Base-by-base conservation (phyloP, 768 basidiomycete species). In the Cystobasidium tubakii region DNA sequence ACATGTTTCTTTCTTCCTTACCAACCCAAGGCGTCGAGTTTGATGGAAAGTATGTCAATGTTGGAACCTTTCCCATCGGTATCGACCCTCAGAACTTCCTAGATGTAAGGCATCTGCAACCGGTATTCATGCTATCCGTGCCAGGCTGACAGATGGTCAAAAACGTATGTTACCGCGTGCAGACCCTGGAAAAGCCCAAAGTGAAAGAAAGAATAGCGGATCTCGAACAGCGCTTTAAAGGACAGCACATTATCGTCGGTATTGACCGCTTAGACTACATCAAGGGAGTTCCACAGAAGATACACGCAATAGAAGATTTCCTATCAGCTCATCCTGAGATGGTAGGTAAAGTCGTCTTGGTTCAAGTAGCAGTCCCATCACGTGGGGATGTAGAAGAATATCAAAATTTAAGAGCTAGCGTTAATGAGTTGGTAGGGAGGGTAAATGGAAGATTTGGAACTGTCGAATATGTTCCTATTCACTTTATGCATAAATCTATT, bases 401-500 rank as follows among this genome's bases (percentile, higher is more conserved):
- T 81, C 96, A 99, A 82, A 98, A 97, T 82, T 83, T 98, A 74
- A 88, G 96, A 19, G 88, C 92, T 21, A 91, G 90, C 1, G 93
- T 98, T 66, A 98, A 98, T 84, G 94, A 99, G 81, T 87, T 99
- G 62, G 96, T 99, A 34, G 96, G 96, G 1, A 88, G 95, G 29
- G 98, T 99, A 83, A 99, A 99, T 80, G 96, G 96, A 9, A 89
- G 93, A 10, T 99, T 99, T 79, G 96, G 96, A 34, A 98, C 96
- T 0, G 93, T 98, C 80, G 96, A 99, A 78, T 98, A 95, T 81
- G 96, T 97, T 92, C 96, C 96, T 6, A 98, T 99, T 74, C 96
- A 98, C 82, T 98, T 96, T 82, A 92, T 98, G 91, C 95, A 98
- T 86, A 94, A 94, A 82, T 89, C 88, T 76, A 84, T 98, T 66